These are phyloP conservation scores for Oryza punctata DNA, from an alignment of 176 grass and related monocot species.

Conservation along the genomic window DNA sequence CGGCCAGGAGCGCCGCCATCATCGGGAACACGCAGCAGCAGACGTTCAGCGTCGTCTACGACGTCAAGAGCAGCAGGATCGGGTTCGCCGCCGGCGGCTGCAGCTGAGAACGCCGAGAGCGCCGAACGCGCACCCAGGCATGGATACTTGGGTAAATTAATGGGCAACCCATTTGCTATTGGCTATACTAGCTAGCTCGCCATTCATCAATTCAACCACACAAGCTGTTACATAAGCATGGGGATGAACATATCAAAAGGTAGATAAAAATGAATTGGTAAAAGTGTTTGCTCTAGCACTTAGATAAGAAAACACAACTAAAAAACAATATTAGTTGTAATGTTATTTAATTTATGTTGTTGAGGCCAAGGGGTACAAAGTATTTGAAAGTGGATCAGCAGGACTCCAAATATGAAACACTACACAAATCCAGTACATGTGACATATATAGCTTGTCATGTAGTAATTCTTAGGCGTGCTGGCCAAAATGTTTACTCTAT, in stretches of 20 bases:
- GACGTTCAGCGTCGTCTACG: slow-evolving; percentile 79
- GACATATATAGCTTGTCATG: neutral
- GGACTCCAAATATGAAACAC: neutral
- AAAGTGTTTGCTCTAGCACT: slow-evolving; percentile 12
- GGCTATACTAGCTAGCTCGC: neutral
- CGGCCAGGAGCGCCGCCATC: slow-evolving; percentile 61
- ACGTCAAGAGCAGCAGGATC: slow-evolving; percentile 62
- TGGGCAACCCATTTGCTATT: neutral
- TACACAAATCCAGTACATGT: slow-evolving; percentile 25
- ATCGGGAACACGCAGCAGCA: slow-evolving; percentile 87
- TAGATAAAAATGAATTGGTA: neutral
- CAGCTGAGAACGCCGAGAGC: slow-evolving; percentile 21
- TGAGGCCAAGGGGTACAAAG: neutral
- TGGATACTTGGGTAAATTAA: neutral
- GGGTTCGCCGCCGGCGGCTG: slow-evolving; percentile 72
- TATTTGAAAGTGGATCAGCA: neutral
- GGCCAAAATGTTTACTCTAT: neutral
- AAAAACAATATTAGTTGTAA: neutral
- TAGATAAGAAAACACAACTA: neutral
- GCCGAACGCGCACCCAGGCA: neutral
- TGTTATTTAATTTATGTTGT: slow-evolving; percentile 44
- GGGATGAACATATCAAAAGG: neutral
- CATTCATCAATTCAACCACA: neutral
- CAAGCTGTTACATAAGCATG: neutral
- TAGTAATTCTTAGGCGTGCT: slow-evolving; percentile 21